Percentiles rank a stretch among this genome's conserved stretches.
These are phyloP conservation scores for Escallonia herrerae DNA, from an alignment of 129 eudicot genomes.

Conservation along the genomic window DNA sequence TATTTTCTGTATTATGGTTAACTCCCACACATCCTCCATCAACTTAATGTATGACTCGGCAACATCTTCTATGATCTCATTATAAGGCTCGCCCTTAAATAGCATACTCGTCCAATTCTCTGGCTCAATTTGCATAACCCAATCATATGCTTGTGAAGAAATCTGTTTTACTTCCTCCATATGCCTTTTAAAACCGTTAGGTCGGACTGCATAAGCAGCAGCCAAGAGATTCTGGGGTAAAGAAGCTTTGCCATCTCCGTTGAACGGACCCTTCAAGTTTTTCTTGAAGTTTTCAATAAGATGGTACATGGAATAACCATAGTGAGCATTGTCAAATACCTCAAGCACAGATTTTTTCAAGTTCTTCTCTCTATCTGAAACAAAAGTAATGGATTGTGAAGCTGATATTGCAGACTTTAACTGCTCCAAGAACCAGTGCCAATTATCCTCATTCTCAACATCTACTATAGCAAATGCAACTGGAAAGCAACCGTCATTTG, in stretches of 20 bases:
- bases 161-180: constrained; percentile 54
- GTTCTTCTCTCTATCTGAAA: constrained; percentile 65
- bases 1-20: constrained; percentile 54
- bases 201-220: constrained; percentile 66
- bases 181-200: constrained; percentile 37
- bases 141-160: constrained; percentile 62
- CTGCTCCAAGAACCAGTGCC: constrained; percentile 73
- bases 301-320: constrained; percentile 71
- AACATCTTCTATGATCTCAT: constrained; percentile 43
- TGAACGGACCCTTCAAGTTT: constrained; percentile 50
- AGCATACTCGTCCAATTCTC: constrained; percentile 53
- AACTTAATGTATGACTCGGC: constrained; percentile 35
- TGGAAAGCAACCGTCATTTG: constrained; percentile 72
- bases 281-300: constrained; percentile 59
- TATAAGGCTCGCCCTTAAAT: constrained; percentile 59
- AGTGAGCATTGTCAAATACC: constrained; percentile 47
- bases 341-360: constrained; percentile 40
- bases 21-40: constrained; percentile 46
- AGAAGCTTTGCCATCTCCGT: constrained; percentile 59
- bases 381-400: constrained; percentile 54
- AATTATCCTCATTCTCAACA: constrained; percentile 44
- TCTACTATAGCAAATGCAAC: constrained; percentile 71
- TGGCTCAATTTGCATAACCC: constrained; percentile 68
- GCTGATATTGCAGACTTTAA: constrained; percentile 40
- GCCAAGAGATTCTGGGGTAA: constrained; percentile 48